phyloP scores from a whole-genome alignment of 225 moss, liverwort and hornwort species.

The Takakia lepidozioides region DNA sequence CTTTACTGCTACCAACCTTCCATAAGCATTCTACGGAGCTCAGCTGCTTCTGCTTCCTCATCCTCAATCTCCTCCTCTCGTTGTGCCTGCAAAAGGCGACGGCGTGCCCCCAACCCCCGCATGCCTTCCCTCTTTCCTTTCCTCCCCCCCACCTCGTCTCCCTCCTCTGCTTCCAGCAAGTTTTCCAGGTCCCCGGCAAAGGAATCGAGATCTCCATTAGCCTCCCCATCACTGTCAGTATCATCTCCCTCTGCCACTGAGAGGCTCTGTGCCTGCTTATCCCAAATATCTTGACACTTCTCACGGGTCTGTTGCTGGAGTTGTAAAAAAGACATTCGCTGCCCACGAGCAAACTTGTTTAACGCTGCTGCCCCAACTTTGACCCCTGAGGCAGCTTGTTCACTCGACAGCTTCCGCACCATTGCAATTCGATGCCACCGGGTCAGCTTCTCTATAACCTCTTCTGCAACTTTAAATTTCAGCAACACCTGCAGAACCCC shows the following conservation, averaged over 20 bases:
- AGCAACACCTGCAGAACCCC: conserved; percentile 65
- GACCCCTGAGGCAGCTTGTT: conserved; percentile 96
- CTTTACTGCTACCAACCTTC: conserved; percentile 89
- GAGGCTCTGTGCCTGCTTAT: conserved; percentile 88
- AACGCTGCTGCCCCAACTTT: conserved; percentile 94
- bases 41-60: conserved; percentile 97
- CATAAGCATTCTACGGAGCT: conserved; percentile 95
- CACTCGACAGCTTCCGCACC: conserved; percentile 97
- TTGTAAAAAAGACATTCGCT: conserved; percentile 97
- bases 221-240: conserved; percentile 96
- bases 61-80: conserved; percentile 97
- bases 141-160: conserved; percentile 84
- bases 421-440: conserved; percentile 99
- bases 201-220: conserved; percentile 89
- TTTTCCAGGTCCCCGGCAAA: conserved; percentile 99
- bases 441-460: conserved; percentile 75
- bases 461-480: conserved; percentile 94
- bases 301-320: conserved; percentile 98
- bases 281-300: conserved; percentile 99
- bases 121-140: conserved; percentile 88
- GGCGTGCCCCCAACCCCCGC: conserved; percentile 88
- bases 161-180: conserved; percentile 95
- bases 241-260: conserved; percentile 88
- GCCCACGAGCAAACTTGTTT: conserved; percentile 96
- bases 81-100: conserved; percentile 81